Percentiles rank a stretch among this genome's conserved stretches.
These are phyloP conservation scores for Yamadazyma takamatsuzukensis DNA, from an alignment of 805 yeast species.

Conservation along the genomic window DNA sequence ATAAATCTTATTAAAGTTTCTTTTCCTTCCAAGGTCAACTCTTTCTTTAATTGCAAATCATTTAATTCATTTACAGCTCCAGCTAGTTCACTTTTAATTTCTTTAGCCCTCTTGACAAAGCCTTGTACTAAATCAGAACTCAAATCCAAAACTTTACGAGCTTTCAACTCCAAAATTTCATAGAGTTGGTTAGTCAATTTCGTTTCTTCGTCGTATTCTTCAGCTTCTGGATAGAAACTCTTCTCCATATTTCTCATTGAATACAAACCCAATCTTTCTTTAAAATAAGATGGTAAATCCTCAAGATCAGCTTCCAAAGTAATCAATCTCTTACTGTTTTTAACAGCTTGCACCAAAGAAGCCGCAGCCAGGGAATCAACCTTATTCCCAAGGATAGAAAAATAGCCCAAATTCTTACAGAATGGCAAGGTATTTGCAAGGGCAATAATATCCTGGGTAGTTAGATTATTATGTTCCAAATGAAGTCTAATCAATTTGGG, in stretches of 20 bases:
- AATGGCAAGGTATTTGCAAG: slow-evolving; percentile 68
- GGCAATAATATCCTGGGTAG: slow-evolving; percentile 51
- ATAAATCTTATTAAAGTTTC: slow-evolving; percentile 69
- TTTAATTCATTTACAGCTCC: slow-evolving; percentile 48
- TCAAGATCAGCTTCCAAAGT: slow-evolving; percentile 66
- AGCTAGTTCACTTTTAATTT: slow-evolving; percentile 27
- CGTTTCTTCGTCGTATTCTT: slow-evolving; percentile 6
- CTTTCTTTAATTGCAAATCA: slow-evolving; percentile 50
- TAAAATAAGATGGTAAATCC: slow-evolving; percentile 56
- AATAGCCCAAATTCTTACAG: slow-evolving; percentile 61
- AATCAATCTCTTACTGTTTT: slow-evolving; percentile 59
- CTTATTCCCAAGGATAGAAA: slow-evolving; percentile 65
- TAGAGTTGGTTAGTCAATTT: slow-evolving; percentile 26
- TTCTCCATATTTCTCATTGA: slow-evolving; percentile 80
- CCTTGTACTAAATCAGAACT: slow-evolving; percentile 26
- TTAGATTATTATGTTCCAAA: slow-evolving; percentile 63
- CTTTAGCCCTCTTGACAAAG: slow-evolving; percentile 24
- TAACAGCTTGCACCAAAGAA: slow-evolving; percentile 67
- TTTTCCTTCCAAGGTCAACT: slow-evolving; percentile 64
- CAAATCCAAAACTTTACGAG: slow-evolving; percentile 30
- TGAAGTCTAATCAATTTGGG: slow-evolving; percentile 62
- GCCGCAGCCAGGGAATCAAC: slow-evolving; percentile 59
- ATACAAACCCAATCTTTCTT: slow-evolving; percentile 71
- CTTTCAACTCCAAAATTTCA: slow-evolving; percentile 29
- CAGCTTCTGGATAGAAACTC: slow-evolving; percentile 36